Evolutionary conservation across 2,329 filamentous ascomycete species (phyloP), one percentile per base, ranked within the genome.

Genomic region (Trichoderma sp.): DNA sequence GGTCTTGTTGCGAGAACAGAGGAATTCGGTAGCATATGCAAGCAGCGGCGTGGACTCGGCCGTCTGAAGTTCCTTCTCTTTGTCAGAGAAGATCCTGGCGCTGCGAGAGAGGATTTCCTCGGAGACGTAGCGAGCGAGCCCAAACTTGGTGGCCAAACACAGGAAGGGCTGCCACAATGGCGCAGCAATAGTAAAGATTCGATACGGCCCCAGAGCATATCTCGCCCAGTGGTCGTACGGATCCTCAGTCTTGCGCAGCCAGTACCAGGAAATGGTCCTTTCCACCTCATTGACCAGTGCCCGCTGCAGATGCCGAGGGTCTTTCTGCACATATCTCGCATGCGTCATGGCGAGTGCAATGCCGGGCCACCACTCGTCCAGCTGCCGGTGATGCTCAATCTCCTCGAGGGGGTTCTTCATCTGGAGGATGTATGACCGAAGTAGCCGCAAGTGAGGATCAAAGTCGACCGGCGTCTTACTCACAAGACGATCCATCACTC

Each of bases 351-450:
- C 74, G 1, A 78, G 70, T 0, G 72, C 73, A 58, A 78, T 76
- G 6, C 75, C 76, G 0, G 76, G 76, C 51, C 75, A 78, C 77
- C 76, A 78, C 47, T 78, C 76, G 19, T 78, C 77, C 15, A 78
- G 66, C 1, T 76, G 69, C 5, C 77, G 75, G 21, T 78, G 77
- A 45, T 73, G 74, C 59, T 78, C 76, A 17, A 76, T 65, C 26
- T 72, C 69, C n/a, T 74, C 74, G 0, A 78, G 69, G 0, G 76
- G 71, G 4, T 68, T 43, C 63, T 77, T 77, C 55, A 78, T 69
- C 0, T 71, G 74, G 0, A 78, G 69, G 2, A 78, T 62, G 54
- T 77, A 74, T 0, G 75, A 77, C n/a, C 74, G 67, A 15, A 77
- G 60, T 0, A 76, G 70, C 1, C 74, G 70, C 7, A 76, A 67